Conservation (phyloP, 495 filamentous ascomycete species). For the Barbatosphaeria neglecta region DNA sequence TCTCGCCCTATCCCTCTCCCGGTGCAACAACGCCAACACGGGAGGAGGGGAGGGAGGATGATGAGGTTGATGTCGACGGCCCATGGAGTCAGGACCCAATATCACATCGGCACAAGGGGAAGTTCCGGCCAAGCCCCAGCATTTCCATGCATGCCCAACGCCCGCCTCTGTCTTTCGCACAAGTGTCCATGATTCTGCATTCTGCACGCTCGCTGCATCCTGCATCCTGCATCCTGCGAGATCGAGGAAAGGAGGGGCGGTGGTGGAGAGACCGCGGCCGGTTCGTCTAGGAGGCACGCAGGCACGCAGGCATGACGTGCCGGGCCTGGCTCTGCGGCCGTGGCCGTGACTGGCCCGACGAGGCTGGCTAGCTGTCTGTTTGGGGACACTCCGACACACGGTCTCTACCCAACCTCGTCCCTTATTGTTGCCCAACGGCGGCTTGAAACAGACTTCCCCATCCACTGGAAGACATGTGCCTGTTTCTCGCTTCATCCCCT, state of each 20-base stretch:
- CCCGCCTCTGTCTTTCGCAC: not conserved
- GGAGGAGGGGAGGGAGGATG: too few species aligned
- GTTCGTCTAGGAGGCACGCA: not conserved
- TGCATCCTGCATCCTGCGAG: not conserved
- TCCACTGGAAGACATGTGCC: too few species aligned
- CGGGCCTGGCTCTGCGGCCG: not conserved
- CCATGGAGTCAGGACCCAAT: too few species aligned
- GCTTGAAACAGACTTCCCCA: not conserved
- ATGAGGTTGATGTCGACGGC: too few species aligned
- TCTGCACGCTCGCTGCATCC: not conserved
- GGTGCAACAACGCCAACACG: too few species aligned
- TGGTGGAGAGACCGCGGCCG: too few species aligned
- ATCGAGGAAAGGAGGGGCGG: not conserved
- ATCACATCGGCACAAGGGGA: too few species aligned
- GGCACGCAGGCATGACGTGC: not conserved
- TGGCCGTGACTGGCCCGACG: not conserved
- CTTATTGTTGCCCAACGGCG: not conserved
- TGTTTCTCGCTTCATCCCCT: not conserved
- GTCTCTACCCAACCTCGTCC: not conserved
- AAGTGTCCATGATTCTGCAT: too few species aligned
- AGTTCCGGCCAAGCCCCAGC: too few species aligned
- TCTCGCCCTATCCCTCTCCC: not conserved
- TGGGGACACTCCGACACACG: too few species aligned
- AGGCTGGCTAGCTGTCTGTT: too few species aligned
- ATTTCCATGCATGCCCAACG: not conserved